phyloP scores from a whole-genome alignment of 2,329 filamentous ascomycete species.

The Epicoccum sorghinum region DNA sequence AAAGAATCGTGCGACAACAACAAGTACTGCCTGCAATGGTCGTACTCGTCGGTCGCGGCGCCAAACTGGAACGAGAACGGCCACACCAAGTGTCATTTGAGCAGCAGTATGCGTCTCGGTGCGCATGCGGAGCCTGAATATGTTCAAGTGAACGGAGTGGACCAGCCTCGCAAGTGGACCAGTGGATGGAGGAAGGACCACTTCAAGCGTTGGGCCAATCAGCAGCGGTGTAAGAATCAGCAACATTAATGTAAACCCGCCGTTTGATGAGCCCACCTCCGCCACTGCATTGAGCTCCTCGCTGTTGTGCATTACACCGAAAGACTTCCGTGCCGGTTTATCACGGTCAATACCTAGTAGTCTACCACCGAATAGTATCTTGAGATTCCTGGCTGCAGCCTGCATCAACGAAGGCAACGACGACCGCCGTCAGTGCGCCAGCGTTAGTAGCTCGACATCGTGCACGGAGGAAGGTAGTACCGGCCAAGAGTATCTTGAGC shows the following conservation, averaged over 20 bases:
- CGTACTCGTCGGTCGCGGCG: conserved; percentile 34
- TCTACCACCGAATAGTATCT: too few relatives aligned
- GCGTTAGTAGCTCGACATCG: too few relatives aligned
- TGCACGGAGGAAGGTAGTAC: too few relatives aligned
- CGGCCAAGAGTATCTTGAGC: too few relatives aligned
- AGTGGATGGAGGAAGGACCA: conserved; percentile 41
- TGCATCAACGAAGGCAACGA: too few relatives aligned
- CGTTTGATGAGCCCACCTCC: not conserved
- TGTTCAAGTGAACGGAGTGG: conserved; percentile 19
- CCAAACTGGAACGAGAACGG: conserved; percentile 42
- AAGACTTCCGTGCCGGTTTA: too few relatives aligned
- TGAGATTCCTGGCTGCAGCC: too few relatives aligned
- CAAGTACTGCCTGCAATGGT: conserved; percentile 42
- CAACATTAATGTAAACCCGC: conserved; percentile 14
- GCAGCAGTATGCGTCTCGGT: conserved; percentile 40
- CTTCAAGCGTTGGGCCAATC: conserved; percentile 35
- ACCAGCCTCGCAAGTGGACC: conserved; percentile 26
- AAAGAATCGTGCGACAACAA: conserved; percentile 33
- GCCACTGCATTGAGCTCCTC: not conserved
- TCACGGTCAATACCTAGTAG: too few relatives aligned
- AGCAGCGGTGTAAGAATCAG: conserved; percentile 36
- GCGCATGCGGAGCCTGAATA: conserved; percentile 20
- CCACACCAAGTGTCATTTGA: conserved; percentile 41
- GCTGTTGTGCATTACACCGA: not conserved
- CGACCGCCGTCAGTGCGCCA: too few relatives aligned